Evolutionary conservation across 306 rosid genomes (phyloP).

Genomic region (Sicyos baderoa): DNA sequence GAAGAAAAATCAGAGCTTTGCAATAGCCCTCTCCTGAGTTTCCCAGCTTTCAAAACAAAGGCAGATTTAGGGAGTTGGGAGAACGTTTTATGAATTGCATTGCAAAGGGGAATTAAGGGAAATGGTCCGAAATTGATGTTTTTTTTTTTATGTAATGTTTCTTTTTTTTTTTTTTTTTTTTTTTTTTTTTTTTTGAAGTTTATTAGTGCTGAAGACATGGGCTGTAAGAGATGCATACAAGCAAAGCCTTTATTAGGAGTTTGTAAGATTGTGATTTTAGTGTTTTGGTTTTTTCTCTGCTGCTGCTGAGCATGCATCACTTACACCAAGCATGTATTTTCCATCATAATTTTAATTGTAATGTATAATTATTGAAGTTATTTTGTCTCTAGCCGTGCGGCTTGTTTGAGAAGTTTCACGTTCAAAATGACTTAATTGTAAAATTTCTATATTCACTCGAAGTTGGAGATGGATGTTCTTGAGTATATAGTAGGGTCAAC

Average conservation of each 20-base stretch:
- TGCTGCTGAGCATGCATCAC: conserved; percentile 88
- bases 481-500: too few relatives aligned
- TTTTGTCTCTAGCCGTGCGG: too few relatives aligned
- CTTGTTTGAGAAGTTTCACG: too few relatives aligned
- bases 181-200: not conserved
- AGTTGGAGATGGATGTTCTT: too few relatives aligned
- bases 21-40: conserved; percentile 73
- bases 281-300: conserved; percentile 19
- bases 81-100: conserved; percentile 64
- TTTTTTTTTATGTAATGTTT: not conserved
- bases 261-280: conserved; percentile 24
- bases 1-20: conserved; percentile 42
- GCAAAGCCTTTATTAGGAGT: conserved; percentile 31
- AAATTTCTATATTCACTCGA: too few relatives aligned
- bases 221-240: conserved; percentile 98
- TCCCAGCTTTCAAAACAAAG: conserved; percentile 30
- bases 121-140: conserved; percentile 75
- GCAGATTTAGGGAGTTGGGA: conserved; percentile 50
- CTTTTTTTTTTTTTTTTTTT: too few relatives aligned
- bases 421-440: too few relatives aligned
- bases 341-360: too few relatives aligned
- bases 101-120: conserved; percentile 96
- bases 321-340: conserved; percentile 67
- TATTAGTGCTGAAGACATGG: conserved; percentile 40
- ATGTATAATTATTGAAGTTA: too few relatives aligned